Base-by-base conservation (phyloP, 345 rosid genomes). In the Dimocarpus longan region DNA sequence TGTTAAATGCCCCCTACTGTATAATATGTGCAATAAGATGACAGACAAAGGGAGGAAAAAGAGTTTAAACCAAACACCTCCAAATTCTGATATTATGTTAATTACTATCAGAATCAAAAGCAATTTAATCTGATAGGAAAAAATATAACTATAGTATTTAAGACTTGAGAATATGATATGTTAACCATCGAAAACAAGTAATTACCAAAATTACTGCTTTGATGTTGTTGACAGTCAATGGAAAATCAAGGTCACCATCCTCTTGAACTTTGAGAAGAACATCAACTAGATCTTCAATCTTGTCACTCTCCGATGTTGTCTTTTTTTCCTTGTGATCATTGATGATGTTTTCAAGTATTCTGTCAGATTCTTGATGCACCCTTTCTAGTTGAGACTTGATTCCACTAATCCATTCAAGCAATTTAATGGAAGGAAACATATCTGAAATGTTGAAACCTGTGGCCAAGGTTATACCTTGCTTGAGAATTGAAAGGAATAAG, bases 261-360 rank as follows among this genome's bases (percentile, higher is more conserved):
- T 59, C 64, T 59, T 59, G 64, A 59, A 59, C 26, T 59, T 59
- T 59, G 10, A n/a, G 21, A 59, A n/a, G 64, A 59, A 59, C 64
- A 59, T 59, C 64, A 59, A 59, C 64, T 19, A 59, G 26, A 59
- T 59, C 64, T 59, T 59, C 64, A 59, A 59, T 21, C 64, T n/a
- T 59, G 12, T 59, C 64, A 0, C 10, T n/a, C 64, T 59, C 64
- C 64, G 1, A 59, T 6, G 64, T 59, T 59, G 24, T n/a, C 26
- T 8, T 54, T 21, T 59, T 21, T 21, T 21, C 16, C 12, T n/a
- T 59, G 12, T 59, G 64, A 59, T 59, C 64, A 59, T 59, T 59
- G 64, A 59, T 59, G 12, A 59, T 59, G 64, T 59, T 59, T 59
- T 59, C 64, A 59, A 59, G 64, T 21, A 59, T 59, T 19, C 26